Conservation (phyloP, 352 stramenopile genomes). For the Globisporangium parvum region DNA sequence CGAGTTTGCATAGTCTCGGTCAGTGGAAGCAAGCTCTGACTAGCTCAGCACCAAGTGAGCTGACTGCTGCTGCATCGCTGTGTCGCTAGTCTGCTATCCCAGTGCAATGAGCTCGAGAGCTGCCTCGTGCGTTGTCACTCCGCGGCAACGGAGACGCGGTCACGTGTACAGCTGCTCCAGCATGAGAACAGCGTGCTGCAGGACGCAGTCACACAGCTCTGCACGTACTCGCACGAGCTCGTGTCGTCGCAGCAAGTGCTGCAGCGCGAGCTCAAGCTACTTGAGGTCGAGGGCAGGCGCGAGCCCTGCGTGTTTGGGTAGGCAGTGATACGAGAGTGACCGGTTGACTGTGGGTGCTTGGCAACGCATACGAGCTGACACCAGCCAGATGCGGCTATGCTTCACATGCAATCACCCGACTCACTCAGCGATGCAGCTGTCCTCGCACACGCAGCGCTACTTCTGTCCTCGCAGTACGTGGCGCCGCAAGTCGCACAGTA, state of each 20-base stretch:
- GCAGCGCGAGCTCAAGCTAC: slow-evolving; percentile 38
- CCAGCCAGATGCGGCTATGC: neutral
- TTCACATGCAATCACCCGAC: no score
- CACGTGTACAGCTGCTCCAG: slow-evolving; percentile 30
- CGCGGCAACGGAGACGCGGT: slow-evolving; percentile 24
- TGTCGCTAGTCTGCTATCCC: slow-evolving; percentile 30
- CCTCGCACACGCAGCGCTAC: neutral
- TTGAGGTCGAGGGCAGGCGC: slow-evolving; percentile 35
- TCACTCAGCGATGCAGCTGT: neutral
- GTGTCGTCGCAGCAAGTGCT: slow-evolving; percentile 36
- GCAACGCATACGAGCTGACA: neutral
- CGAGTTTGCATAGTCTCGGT: neutral
- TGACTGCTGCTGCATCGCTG: neutral
- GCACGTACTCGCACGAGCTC: slow-evolving; percentile 45
- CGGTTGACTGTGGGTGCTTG: no score
- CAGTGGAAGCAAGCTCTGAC: no score
- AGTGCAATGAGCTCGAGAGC: slow-evolving; percentile 47
- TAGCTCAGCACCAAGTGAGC: no score
- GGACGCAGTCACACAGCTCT: slow-evolving; percentile 39
- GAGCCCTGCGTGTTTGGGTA: slow-evolving; percentile 41
- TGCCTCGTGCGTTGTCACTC: slow-evolving; percentile 38
- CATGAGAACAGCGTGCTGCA: slow-evolving; percentile 49
- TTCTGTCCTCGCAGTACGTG: no score
- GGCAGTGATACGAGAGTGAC: no score
- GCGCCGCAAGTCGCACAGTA: no score